A percentile compares a stretch with the other conserved stretches of the same genome.
Evolutionary conservation across 73 alveolate species (phyloP).

Genomic region (Halteria grandinella): DNA sequence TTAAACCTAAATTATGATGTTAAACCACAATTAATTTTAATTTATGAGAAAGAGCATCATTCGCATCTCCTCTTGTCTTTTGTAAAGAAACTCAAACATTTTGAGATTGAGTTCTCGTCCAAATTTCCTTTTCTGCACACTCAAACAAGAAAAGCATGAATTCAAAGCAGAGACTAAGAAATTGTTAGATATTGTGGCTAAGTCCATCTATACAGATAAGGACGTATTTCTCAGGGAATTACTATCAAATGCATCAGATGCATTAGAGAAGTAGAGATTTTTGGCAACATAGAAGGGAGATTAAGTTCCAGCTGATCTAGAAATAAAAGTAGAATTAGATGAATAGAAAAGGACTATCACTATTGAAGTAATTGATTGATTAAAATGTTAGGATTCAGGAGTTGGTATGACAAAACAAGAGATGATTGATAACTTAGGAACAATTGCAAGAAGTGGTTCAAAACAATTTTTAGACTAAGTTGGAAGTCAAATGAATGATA

Average conservation of each 20-base stretch:
- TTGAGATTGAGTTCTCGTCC: too few relatives aligned
- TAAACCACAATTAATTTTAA: too few relatives aligned
- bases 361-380: conserved; percentile 45
- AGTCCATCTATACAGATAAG: conserved; percentile 81
- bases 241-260: conserved; percentile 83
- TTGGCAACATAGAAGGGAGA: conserved; percentile 9
- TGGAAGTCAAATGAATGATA: conserved; percentile 52
- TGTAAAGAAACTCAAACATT: too few relatives aligned
- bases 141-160: conserved; percentile 33
- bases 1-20: too few relatives aligned
- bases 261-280: conserved; percentile 84
- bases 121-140: too few relatives aligned
- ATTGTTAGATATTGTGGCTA: conserved; percentile 84
- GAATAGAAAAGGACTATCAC: conserved; percentile 67
- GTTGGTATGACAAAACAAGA: conserved; percentile 82
- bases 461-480: conserved; percentile 65
- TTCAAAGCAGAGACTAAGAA: conserved; percentile 86
- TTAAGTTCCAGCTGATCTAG: conserved; percentile 60
- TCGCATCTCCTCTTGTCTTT: too few relatives aligned
- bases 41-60: too few relatives aligned
- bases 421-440: conserved; percentile 77
- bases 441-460: conserved; percentile 84
- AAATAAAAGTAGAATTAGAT: conserved; percentile 66
- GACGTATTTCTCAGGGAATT: conserved; percentile 85
- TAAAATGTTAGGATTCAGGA: conserved; percentile 73